Conservation (phyloP, 192 early-diverging fungal genomes). For the Haplosporangium gracile region DNA sequence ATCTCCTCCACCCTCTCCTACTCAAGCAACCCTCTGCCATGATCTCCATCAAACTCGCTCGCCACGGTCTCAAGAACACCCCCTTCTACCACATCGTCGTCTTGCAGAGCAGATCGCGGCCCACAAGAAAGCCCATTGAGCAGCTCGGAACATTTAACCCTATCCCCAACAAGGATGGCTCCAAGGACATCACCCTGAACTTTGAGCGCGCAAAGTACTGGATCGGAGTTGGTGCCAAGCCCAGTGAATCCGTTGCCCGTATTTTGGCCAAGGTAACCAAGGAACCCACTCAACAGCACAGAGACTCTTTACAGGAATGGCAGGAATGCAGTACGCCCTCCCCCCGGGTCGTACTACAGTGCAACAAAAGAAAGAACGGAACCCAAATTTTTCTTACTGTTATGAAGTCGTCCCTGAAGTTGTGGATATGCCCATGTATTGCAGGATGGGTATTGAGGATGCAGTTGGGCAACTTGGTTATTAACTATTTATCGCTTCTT, state of each 20-base stretch:
- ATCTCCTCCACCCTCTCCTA: not conserved
- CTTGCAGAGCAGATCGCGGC: conserved; percentile 81
- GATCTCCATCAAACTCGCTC: conserved; percentile 89
- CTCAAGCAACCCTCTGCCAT: conserved; percentile 60
- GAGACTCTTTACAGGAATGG: not conserved
- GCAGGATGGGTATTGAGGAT: not conserved
- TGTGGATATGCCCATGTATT: not conserved
- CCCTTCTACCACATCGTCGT: conserved; percentile 97
- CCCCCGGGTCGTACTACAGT: not conserved
- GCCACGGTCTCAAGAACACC: conserved; percentile 89
- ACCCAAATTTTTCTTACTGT: not conserved
- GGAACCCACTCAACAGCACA: not conserved
- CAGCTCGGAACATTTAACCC: conserved; percentile 93
- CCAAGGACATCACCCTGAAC: conserved; percentile 90
- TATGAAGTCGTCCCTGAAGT: not conserved
- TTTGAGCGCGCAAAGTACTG: conserved; percentile 96
- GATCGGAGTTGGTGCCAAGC: conserved; percentile 97
- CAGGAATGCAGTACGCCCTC: not conserved
- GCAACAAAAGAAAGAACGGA: not conserved
- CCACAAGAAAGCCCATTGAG: conserved; percentile 93
- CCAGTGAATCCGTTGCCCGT: conserved; percentile 89
- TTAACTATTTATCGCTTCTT: not conserved
- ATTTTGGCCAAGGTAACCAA: conserved; percentile 83
- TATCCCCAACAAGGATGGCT: conserved; percentile 77
- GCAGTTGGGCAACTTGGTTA: not conserved